These are phyloP conservation scores for Davidsoniella virescens DNA, from an alignment of 2,329 filamentous ascomycete species.

Conservation along the genomic window DNA sequence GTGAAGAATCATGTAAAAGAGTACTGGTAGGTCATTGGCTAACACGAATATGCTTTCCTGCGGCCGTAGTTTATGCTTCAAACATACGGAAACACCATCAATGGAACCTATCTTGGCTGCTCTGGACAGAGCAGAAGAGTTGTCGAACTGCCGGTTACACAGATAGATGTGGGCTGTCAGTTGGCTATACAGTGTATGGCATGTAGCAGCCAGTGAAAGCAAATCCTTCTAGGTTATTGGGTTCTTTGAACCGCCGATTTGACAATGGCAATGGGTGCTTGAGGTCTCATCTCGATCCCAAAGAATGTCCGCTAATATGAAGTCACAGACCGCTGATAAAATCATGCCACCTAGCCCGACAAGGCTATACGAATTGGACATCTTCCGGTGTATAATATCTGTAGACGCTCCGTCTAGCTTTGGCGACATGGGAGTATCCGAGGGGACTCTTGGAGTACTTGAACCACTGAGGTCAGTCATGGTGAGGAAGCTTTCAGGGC, in stretches of 20 bases:
- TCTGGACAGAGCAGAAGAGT: constrained; percentile 3
- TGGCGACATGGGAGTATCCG: background rate
- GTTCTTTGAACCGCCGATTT: no score
- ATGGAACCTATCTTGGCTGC: constrained; percentile 4
- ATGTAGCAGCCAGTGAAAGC: constrained; percentile 4
- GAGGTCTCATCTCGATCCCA: background rate
- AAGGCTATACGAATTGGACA: no score
- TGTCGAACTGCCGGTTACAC: constrained; percentile 4
- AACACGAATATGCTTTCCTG: background rate
- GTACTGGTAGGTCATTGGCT: no score
- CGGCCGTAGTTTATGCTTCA: background rate
- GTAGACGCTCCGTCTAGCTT: no score
- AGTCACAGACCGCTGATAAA: no score
- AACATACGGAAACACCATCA: background rate
- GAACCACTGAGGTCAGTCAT: background rate
- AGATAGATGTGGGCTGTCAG: background rate
- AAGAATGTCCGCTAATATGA: background rate
- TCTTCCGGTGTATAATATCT: no score
- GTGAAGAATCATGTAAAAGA: no score
- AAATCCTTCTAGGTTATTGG: constrained; percentile 3
- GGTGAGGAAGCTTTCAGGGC: background rate
- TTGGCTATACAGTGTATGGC: background rate
- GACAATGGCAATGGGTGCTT: no score
- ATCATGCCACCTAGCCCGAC: no score
- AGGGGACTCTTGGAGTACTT: background rate